Base-by-base conservation (phyloP, 2,329 filamentous ascomycete species). In the Fusarium multiceps region DNA sequence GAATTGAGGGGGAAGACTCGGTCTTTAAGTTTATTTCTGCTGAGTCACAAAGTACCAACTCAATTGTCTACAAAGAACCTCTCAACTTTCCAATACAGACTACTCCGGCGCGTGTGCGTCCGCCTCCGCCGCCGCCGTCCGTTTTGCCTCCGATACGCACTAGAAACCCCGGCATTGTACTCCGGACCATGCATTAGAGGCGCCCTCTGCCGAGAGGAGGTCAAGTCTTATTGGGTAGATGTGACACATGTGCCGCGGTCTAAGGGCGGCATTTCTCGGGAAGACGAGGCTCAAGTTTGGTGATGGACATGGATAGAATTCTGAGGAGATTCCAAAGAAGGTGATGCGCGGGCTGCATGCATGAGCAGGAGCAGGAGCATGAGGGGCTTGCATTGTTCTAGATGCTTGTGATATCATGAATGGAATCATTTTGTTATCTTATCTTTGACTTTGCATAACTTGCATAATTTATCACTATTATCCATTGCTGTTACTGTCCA, bases 261-360 rank as follows among this genome's bases (percentile, higher is more conserved):
- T 61, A 56, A 45, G 40, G 32, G 48, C 68, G 68, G 68, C 68
- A 71, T 65, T 65, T 71, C 51, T 71, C 68, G 68, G 68, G 68
- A 68, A 71, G 68, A 68, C 30, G 59, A 71, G 68, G 68, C 50
- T 65, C 57, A 64, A 69, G 47, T 21, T 37, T 37, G 18, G 18
- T 37, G 34, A 37, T 37, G 18, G 34, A 37, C 18, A 37, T 37
- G 34, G 6, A 37, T 37, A 12, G 34, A 21, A 40, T n/a, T 45
- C 43, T 37, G 47, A 54, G 59, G 65, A 64, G 65, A 59, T 68
- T 64, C 65, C 64, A 64, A 64, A 55, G 28, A 43, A 37, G 45
- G 61, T 30, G 28, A 32, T 5, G 45, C 4, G 45, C 11, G 13
- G 34, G 18, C 34, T 12, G 34, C 34, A 20, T 59, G 63, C 34